Conservation (phyloP, 805 yeast species). For the Teunomyces gatunensis region DNA sequence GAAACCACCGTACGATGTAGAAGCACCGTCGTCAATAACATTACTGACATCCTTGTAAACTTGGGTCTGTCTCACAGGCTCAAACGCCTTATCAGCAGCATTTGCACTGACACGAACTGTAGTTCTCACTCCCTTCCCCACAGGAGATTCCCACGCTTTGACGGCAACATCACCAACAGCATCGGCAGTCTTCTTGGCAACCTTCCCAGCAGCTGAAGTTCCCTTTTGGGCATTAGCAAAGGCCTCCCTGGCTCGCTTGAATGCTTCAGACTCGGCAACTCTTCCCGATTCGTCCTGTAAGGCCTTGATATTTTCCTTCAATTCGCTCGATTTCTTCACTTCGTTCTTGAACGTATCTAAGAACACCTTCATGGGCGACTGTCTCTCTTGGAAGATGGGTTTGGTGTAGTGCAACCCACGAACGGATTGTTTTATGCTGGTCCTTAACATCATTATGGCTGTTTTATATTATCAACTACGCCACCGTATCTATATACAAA, state of each 20-base stretch:
- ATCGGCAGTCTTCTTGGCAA: slow-evolving; percentile 86
- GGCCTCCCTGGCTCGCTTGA: slow-evolving; percentile 89
- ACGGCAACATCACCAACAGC: slow-evolving; percentile 86
- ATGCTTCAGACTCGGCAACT: slow-evolving; percentile 90
- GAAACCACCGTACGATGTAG: slow-evolving; percentile 88
- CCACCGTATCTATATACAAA: slow-evolving; percentile 2
- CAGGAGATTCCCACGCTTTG: slow-evolving; percentile 95
- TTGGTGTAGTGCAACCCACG: slow-evolving; percentile 3
- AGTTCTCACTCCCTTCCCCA: slow-evolving; percentile 83
- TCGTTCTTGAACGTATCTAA: slow-evolving; percentile 88
- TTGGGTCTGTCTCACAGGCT: slow-evolving; percentile 89
- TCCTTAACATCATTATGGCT: slow-evolving; percentile 7
- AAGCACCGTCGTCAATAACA: slow-evolving; percentile 88
- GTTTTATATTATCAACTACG: background rate
- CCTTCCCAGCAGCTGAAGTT: slow-evolving; percentile 64
- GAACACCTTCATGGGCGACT: slow-evolving; percentile 88
- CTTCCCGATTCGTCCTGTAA: slow-evolving; percentile 94
- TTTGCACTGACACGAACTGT: slow-evolving; percentile 83
- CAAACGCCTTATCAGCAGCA: slow-evolving; percentile 81
- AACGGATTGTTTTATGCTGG: slow-evolving; percentile 4
- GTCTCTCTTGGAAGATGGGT: slow-evolving; percentile 15
- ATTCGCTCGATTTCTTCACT: slow-evolving; percentile 85
- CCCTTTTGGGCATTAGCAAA: slow-evolving; percentile 78
- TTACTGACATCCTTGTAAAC: slow-evolving; percentile 85
- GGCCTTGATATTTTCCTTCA: slow-evolving; percentile 90